These are phyloP conservation scores for Pouteria campechiana DNA, from an alignment of 179 eudicot species.

Conservation along the genomic window DNA sequence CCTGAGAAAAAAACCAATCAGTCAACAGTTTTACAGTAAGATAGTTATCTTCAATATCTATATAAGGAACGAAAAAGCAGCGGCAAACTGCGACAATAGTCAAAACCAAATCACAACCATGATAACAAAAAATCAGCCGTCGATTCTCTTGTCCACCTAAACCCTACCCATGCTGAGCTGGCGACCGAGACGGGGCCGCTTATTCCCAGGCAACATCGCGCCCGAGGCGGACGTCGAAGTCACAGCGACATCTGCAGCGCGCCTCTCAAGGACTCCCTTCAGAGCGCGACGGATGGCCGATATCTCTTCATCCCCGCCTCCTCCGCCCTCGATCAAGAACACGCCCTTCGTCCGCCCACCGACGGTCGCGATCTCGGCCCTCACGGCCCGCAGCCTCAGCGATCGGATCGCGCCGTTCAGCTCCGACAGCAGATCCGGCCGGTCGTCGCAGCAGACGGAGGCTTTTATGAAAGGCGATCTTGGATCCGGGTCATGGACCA, in stretches of 20 bases:
- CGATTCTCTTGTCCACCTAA: too few relatives aligned
- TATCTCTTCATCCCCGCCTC: conserved; percentile 28
- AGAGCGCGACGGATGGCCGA: conserved; percentile 27
- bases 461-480: conserved; percentile 29
- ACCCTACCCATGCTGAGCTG: too few relatives aligned
- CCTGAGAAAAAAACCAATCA: too few relatives aligned
- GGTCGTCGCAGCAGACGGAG: conserved; percentile 62
- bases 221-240: conserved; percentile 14
- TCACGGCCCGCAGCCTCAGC: conserved; percentile 41
- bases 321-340: conserved; percentile 31
- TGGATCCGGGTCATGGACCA: conserved; percentile 14
- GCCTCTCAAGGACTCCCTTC: conserved; percentile 45
- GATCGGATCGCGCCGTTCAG: conserved; percentile 48
- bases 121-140: too few relatives aligned
- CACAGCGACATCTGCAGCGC: too few relatives aligned
- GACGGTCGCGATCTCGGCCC: conserved; percentile 65
- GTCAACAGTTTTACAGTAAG: too few relatives aligned
- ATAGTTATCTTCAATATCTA: too few relatives aligned
- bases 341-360: conserved; percentile 65
- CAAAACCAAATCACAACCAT: too few relatives aligned
- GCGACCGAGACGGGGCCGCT: conserved; percentile 25
- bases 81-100: too few relatives aligned
- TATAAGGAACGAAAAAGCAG: too few relatives aligned
- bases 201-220: conserved; percentile 23
- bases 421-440: conserved; percentile 58